Evolutionary conservation across 2,329 filamentous ascomycete species (phyloP).

Genomic region (Graphilbum fragrans): DNA sequence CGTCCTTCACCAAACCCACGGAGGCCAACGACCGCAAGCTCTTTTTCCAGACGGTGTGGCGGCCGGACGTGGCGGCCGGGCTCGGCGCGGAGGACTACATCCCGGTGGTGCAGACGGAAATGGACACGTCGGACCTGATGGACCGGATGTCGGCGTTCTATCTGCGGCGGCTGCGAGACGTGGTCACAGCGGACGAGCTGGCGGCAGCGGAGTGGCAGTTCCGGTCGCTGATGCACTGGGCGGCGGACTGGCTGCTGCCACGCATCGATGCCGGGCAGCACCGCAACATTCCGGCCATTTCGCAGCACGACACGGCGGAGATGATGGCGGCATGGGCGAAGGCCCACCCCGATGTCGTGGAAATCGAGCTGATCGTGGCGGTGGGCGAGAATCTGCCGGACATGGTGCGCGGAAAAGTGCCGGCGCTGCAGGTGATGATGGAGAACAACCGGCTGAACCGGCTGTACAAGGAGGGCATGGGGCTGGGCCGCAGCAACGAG

Average conservation of each 20-base stretch:
- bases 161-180: neutral
- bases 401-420: constrained; percentile 15
- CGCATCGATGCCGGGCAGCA: constrained; percentile 1
- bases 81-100: neutral
- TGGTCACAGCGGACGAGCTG: neutral
- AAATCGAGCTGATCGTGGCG: constrained; percentile 7
- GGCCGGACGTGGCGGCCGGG: neutral
- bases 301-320: constrained; percentile 6
- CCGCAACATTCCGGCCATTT: neutral
- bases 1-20: constrained; percentile 8
- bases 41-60: constrained; percentile 4
- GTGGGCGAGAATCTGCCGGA: constrained; percentile 8
- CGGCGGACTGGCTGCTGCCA: constrained; percentile 8
- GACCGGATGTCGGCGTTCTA: neutral
- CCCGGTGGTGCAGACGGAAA: neutral
- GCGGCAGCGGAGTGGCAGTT: neutral
- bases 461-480: constrained; percentile 12
- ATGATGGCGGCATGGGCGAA: constrained; percentile 8
- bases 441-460: constrained; percentile 12
- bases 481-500: constrained; percentile 7
- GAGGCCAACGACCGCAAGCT: constrained; percentile 6
- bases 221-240: neutral
- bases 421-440: constrained; percentile 18
- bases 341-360: constrained; percentile 8
- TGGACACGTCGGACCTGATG: neutral